Evolutionary conservation across 495 filamentous ascomycete species (phyloP).

Genomic region (Penicillium cataractarum): DNA sequence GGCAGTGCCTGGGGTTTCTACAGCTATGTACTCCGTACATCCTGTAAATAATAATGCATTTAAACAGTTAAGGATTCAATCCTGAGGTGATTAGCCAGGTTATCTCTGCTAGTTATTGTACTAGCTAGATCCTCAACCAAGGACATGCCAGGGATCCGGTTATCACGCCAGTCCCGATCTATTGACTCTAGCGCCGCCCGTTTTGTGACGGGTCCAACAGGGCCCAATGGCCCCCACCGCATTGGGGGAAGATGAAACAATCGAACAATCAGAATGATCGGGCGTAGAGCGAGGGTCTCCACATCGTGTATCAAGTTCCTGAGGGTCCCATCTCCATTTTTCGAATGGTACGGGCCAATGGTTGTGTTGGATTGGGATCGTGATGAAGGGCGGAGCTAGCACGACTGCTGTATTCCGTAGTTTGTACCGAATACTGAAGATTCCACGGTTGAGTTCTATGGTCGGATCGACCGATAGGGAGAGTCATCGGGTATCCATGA

Average conservation of each 20-base stretch:
- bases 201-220: slow-evolving; percentile 21
- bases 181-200: slow-evolving; percentile 16
- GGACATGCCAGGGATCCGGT: neutral
- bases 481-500: neutral
- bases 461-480: neutral
- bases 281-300: neutral
- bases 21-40: neutral
- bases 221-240: slow-evolving; percentile 18
- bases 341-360: neutral
- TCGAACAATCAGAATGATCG: neutral
- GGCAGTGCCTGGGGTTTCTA: neutral
- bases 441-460: neutral
- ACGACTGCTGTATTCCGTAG: no score
- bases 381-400: no score
- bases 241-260: slow-evolving; percentile 21
- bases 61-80: neutral
- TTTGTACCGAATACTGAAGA: neutral
- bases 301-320: slow-evolving; percentile 7
- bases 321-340: neutral
- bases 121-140: neutral
- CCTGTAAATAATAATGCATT: neutral
- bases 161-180: slow-evolving; percentile 13
- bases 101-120: no score
- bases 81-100: neutral
- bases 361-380: neutral